These are phyloP conservation scores for Pseudogymnoascus sp. DNA, from an alignment of 2,329 filamentous ascomycete genomes.

Conservation along the genomic window DNA sequence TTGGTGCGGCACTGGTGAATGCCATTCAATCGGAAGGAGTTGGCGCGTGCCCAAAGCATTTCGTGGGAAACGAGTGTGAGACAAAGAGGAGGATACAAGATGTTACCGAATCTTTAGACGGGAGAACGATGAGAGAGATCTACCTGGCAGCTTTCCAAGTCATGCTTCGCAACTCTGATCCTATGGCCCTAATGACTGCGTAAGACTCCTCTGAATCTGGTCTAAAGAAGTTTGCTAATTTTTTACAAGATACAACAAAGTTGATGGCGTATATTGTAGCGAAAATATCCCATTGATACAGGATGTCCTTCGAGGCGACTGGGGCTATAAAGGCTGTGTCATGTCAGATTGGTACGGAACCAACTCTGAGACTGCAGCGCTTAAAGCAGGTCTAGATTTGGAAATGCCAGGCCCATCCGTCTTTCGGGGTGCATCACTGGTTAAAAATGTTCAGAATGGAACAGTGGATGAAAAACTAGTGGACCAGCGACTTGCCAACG, in stretches of 20 bases:
- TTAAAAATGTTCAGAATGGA: conserved; percentile 14
- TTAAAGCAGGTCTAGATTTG: conserved; percentile 31
- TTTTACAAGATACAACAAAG: conserved; percentile 26
- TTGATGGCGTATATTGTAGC: conserved; percentile 28
- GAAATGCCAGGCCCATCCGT: conserved; percentile 32
- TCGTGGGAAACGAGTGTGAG: conserved; percentile 30
- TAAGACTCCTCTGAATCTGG: not conserved
- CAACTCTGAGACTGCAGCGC: conserved; percentile 21
- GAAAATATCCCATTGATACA: conserved; percentile 26
- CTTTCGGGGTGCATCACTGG: conserved; percentile 18
- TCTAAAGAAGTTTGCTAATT: not conserved
- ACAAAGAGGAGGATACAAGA: conserved; percentile 26
- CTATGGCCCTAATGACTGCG: conserved; percentile 28
- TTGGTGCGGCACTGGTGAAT: conserved; percentile 25
- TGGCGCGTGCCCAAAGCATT: conserved; percentile 30
- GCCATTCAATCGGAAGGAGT: conserved; percentile 27
- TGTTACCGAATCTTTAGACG: conserved; percentile 25
- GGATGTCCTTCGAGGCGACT: conserved; percentile 29
- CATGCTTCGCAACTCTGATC: conserved; percentile 22
- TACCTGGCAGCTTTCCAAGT: conserved; percentile 28
- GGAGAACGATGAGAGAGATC: conserved; percentile 26
- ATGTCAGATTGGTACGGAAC: conserved; percentile 33
- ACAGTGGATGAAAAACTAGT: conserved; percentile 6
- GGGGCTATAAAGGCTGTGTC: conserved; percentile 29
- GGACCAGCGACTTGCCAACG: conserved; percentile 14